Evolutionary conservation across 352 stramenopile species (phyloP).

Genomic region (Phytophthora pinifolia): DNA sequence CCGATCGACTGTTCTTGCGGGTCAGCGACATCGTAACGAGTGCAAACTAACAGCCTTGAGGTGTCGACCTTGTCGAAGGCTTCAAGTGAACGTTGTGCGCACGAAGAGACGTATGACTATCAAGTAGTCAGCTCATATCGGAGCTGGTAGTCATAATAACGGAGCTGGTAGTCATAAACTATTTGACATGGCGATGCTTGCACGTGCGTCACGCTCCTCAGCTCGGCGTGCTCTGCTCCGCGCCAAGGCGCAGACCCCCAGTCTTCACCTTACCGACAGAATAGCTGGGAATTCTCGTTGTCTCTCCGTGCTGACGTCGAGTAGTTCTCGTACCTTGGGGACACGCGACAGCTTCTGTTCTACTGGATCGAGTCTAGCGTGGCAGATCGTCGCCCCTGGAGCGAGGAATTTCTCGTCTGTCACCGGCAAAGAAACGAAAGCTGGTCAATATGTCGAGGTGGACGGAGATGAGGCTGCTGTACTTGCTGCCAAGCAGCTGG

Average conservation of each 20-base stretch:
- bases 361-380: neutral
- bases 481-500: neutral
- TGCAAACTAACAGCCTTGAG: neutral
- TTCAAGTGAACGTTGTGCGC: constrained; percentile 3
- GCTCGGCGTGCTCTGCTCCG: constrained; percentile 9
- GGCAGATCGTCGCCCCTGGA: constrained; percentile 1
- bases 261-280: constrained; percentile 1
- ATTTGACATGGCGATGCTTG: constrained; percentile 8
- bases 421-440: neutral
- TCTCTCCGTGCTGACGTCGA: constrained; percentile 12
- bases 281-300: constrained; percentile 1
- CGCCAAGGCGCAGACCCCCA: neutral
- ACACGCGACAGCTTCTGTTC: no score
- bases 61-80: neutral
- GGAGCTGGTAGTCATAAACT: neutral
- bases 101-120: neutral
- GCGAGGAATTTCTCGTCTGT: constrained; percentile 5
- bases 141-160: no score
- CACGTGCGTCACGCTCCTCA: neutral
- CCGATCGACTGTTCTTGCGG: constrained; percentile 18
- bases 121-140: no score
- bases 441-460: neutral
- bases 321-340: neutral
- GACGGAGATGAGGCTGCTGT: neutral
- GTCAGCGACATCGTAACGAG: constrained; percentile 14